Evolutionary conservation across 139 green algal genomes (phyloP), one percentile per base, ranked within the genome.

Genomic region (Marvania coccoides): DNA sequence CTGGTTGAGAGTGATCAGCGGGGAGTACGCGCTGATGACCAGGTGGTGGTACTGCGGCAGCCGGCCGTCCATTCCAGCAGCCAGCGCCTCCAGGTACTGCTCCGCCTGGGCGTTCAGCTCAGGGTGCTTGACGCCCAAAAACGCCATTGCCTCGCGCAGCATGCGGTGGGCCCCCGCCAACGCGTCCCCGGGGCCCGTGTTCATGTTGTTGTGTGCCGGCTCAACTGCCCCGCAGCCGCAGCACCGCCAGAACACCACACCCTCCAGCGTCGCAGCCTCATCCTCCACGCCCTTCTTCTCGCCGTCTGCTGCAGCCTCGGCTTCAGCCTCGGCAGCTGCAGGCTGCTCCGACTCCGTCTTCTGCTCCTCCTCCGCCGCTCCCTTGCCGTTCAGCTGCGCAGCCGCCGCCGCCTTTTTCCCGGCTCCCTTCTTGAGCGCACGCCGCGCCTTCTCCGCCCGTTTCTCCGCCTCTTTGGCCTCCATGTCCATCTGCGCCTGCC

Each of bases 231-330:
- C 69, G 61, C 61, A 71, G 12, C 42, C 40, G 29, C 61, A 53
- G 42, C 69, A 76, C 8, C 48, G 30, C 69, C 68, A 75, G 33
- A 61, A 75, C 24, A 19, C 13, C 6, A 63, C 39, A 10, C 15
- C 23, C 39, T 4, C 29, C 15, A 26, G 15, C 2, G n/a, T 23
- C 12, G 6, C 12, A 7, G 37, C 47, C 47, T 75, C 58, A 12
- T 29, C 59, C 33, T 56, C 63, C 28, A n/a, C 35, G 30, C 46
- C 15, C 53, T 38, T 15, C 37, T 47, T 8, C 5, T 62, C n/a
- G 1, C 12, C 30, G 29, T 34, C 63, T 8, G 30, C 38, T 15
- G 53, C 63, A 8, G 55, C 35, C 36, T 45, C 55, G 30, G 55
- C 63, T n/a, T 42, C 47, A 7, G 29, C 63, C 19, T 48, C 13